Base-by-base conservation (phyloP, 179 eudicot genomes). In the Camellia oleifera region DNA sequence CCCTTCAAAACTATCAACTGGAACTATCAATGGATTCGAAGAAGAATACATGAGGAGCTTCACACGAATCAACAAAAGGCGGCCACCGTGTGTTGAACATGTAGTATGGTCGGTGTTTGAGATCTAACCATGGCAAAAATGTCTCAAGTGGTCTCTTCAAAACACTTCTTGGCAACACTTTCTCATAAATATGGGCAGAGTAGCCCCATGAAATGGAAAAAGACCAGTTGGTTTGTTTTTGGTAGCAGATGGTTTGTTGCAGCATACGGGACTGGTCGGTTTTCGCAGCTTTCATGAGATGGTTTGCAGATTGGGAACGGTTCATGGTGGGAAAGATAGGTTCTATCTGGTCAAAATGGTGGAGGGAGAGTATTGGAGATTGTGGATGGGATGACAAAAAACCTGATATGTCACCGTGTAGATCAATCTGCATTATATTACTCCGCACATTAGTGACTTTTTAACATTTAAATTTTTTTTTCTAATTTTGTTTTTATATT, bases 161-260 rank as follows among this genome's bases (percentile, higher is more conserved):
- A 12, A 78, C 10, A 79, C 87, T 80, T 52, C 92, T 84, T 0
- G 88, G 92, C 68, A 84, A 48, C 5, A 91, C 11, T 4, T 69
- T 75, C 82, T 94, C 94, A 20, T 91, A 92, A 2, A 92, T 68
- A 7, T 91, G 91, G 17, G 81, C 84, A 0, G 91, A 85, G 72
- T 91, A 94, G 23, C 97, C 97, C 97, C 95, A 92, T 23, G 97
- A 78, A 10, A 87, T 45, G 0, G 94, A 90, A 48, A 84, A 64
- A 0, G 95, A 84, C 92, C 92, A 88, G 14, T 78, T 86, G 8
- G 44, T 81, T 0, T 70, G 81, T 60, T 75, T 79, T 60, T 88
- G 74, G 52, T 92, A 88, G 84, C 98, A 92, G 2, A 93, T 85
- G 11, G 89, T 93, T 87, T 92, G 97, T 73, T 92, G 97, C 7